phyloP scores from a whole-genome alignment of 2,329 filamentous ascomycete genomes.

The Cylindrodendrum hubeiense region DNA sequence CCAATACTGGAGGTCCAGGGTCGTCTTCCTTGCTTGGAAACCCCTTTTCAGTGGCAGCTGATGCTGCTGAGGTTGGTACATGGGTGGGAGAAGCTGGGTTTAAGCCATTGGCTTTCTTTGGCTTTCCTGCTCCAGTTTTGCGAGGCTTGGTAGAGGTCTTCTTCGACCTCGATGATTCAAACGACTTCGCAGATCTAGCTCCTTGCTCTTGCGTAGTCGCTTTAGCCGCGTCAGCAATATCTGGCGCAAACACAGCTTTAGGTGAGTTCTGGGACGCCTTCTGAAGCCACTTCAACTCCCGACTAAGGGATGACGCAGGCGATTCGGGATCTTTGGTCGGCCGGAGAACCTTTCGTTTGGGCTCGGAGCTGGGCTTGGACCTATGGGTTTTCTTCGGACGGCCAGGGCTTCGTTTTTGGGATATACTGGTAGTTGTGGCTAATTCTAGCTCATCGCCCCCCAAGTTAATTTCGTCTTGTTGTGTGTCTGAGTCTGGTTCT shows the following conservation, averaged over 20 bases:
- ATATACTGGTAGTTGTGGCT: not conserved
- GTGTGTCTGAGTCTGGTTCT: not conserved
- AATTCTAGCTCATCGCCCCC: not conserved
- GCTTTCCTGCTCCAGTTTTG: not conserved
- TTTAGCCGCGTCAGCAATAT: not conserved
- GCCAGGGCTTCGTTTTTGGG: constrained; percentile 14
- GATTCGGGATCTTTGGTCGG: not conserved
- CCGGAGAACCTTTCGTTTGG: not conserved
- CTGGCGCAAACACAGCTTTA: not conserved
- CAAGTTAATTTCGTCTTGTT: not conserved
- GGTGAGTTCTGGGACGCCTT: constrained; percentile 23
- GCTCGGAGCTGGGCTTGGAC: not conserved
- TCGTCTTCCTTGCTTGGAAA: not conserved
- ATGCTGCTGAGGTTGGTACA: not conserved
- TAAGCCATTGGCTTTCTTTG: not conserved
- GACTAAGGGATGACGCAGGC: not conserved
- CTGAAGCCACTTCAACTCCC: constrained; percentile 34
- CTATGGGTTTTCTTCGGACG: constrained; percentile 22
- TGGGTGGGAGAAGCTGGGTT: not conserved
- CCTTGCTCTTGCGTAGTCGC: not conserved
- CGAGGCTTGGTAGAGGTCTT: not conserved
- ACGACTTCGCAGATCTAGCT: not conserved
- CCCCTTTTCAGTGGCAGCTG: not conserved
- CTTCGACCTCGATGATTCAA: not conserved
- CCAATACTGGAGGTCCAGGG: not conserved